A percentile compares a stretch with the other conserved stretches of the same genome.
Evolutionary conservation across 257 asterid genomes (phyloP).

Genomic region (Catharanthus roseus): DNA sequence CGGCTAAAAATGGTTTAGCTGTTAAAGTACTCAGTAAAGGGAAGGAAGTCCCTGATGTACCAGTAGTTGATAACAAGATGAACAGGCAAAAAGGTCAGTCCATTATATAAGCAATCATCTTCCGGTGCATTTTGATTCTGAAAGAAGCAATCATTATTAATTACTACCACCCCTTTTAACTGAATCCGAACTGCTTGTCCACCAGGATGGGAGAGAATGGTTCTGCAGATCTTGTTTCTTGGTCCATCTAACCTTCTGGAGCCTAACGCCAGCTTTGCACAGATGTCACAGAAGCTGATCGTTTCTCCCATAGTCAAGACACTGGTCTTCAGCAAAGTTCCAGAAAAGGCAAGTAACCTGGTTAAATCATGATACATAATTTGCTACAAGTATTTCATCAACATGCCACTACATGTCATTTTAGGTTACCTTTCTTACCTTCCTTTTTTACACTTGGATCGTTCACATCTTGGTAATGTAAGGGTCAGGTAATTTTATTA

Average conservation of each 20-base stretch:
- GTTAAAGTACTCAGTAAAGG: constrained; percentile 93
- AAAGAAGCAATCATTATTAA: constrained; percentile 1
- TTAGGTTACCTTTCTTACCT: not conserved
- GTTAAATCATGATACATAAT: not conserved
- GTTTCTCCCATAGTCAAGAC: constrained; percentile 96
- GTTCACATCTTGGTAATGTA: not conserved
- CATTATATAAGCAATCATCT: not conserved
- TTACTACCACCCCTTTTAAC: not conserved
- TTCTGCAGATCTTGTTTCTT: constrained; percentile 90
- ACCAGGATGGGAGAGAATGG: constrained; percentile 99
- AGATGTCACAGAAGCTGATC: constrained; percentile 86
- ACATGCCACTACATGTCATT: not conserved
- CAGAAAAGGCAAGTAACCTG: constrained; percentile 65
- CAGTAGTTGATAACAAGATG: constrained; percentile 67
- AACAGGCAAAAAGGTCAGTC: constrained; percentile 68
- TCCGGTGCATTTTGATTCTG: not conserved
- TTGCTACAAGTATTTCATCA: not conserved
- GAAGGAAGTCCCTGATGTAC: constrained; percentile 68
- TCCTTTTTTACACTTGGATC: not conserved
- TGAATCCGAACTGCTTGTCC: constrained; percentile 1
- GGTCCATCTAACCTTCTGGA: constrained; percentile 96
- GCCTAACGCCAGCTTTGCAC: constrained; percentile 88
- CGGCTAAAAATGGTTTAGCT: constrained; percentile 89
- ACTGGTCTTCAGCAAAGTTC: constrained; percentile 90
- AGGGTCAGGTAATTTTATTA: not conserved